Conservation (phyloP, 2,329 filamentous ascomycete species). For the Colletotrichum sp. region DNA sequence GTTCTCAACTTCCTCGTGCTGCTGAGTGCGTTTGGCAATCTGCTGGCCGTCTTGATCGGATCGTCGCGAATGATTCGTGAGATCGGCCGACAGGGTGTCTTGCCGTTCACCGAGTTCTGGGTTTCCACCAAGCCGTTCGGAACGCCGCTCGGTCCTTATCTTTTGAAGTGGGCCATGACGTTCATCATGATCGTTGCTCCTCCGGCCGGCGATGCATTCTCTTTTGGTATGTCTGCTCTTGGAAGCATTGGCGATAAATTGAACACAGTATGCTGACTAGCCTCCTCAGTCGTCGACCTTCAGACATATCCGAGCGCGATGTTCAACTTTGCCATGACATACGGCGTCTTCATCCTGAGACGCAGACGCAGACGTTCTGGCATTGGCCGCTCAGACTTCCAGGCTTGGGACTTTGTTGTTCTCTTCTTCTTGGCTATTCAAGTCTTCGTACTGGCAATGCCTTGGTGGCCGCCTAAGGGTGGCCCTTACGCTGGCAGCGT, state of each 20-base stretch:
- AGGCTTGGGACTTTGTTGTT: slow-evolving; percentile 62
- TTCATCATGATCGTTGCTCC: slow-evolving; percentile 65
- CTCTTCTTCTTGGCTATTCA: slow-evolving; percentile 65
- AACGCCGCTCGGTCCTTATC: slow-evolving; percentile 64
- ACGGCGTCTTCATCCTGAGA: slow-evolving; percentile 65
- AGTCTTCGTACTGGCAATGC: slow-evolving; percentile 69
- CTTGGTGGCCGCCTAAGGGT: slow-evolving; percentile 71
- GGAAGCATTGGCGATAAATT: background rate
- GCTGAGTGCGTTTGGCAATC: slow-evolving; percentile 63
- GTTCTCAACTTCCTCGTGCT: slow-evolving; percentile 64
- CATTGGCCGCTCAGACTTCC: slow-evolving; percentile 56
- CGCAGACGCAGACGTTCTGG: slow-evolving; percentile 55
- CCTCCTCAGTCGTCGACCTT: slow-evolving; percentile 58
- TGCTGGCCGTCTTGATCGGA: slow-evolving; percentile 60
- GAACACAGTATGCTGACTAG: background rate
- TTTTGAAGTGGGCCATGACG: slow-evolving; percentile 62
- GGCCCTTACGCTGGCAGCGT: slow-evolving; percentile 68
- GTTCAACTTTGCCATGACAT: slow-evolving; percentile 61
- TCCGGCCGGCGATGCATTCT: slow-evolving; percentile 69
- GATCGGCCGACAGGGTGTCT: slow-evolving; percentile 65
- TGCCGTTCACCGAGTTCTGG: slow-evolving; percentile 67
- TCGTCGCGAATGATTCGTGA: slow-evolving; percentile 63
- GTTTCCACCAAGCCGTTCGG: slow-evolving; percentile 67
- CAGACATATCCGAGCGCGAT: slow-evolving; percentile 61
- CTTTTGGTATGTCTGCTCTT: slow-evolving; percentile 53